phyloP scores from a whole-genome alignment of 2,329 filamentous ascomycete genomes.

The Shiraia bambusicola region DNA sequence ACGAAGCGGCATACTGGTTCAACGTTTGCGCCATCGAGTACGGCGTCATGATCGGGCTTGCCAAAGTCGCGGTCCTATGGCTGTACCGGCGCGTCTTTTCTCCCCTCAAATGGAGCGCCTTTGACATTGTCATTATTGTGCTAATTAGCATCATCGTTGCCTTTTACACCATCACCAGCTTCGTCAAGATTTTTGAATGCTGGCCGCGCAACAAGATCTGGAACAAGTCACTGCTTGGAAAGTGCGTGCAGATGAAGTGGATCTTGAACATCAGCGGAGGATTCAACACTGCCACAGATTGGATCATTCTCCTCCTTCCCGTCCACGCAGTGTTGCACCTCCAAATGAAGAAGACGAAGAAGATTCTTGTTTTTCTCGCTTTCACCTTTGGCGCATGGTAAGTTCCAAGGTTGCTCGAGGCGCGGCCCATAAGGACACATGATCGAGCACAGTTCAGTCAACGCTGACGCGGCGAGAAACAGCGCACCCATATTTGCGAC shows the following conservation, averaged over 20 bases:
- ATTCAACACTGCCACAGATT: constrained; percentile 16
- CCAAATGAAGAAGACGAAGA: constrained; percentile 11
- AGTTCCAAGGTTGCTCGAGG: constrained; percentile 4
- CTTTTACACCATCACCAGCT: constrained; percentile 10
- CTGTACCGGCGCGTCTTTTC: constrained; percentile 17
- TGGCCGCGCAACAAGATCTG: constrained; percentile 9
- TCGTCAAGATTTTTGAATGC: constrained; percentile 19
- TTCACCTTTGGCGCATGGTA: constrained; percentile 7
- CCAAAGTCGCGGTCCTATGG: constrained; percentile 13
- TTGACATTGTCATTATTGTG: constrained; percentile 9
- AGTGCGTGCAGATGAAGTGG: constrained; percentile 9
- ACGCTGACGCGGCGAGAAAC: too few species aligned
- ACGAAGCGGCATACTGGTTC: constrained; percentile 14
- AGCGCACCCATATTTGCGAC: constrained; percentile 13
- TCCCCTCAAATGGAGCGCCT: constrained; percentile 5
- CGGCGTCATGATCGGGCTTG: constrained; percentile 13
- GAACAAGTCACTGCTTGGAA: constrained; percentile 9
- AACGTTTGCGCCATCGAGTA: constrained; percentile 11
- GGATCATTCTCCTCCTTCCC: constrained; percentile 17
- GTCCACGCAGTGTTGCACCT: constrained; percentile 14
- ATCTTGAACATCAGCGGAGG: constrained; percentile 14
- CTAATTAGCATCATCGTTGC: constrained; percentile 6
- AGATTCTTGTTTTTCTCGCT: constrained; percentile 13
- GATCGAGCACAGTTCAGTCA: too few species aligned
- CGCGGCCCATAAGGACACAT: too few species aligned